Evolutionary conservation across 139 green algal genomes (phyloP).

Genomic region (Dunaliella sp.): DNA sequence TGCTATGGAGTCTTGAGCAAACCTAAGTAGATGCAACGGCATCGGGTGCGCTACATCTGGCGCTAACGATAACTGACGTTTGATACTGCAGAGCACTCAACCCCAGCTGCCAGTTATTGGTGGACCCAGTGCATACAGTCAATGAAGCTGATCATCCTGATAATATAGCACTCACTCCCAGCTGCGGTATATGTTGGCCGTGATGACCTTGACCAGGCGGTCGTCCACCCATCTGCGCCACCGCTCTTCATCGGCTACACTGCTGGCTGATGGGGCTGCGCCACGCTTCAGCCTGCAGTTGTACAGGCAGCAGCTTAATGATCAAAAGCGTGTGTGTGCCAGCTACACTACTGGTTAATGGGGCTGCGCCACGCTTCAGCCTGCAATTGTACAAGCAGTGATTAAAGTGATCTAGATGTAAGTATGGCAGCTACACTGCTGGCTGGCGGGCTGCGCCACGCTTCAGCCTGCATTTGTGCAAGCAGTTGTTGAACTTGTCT

Average conservation of each 20-base stretch:
- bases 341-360: constrained; percentile 11
- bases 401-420: constrained; percentile 15
- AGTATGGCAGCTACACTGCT: constrained; percentile 16
- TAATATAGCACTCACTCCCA: constrained; percentile 72
- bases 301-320: constrained; percentile 8
- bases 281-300: background rate
- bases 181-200: constrained; percentile 97
- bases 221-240: constrained; percentile 94
- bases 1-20: too few relatives aligned
- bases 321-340: constrained; percentile 15
- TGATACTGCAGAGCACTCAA: too few relatives aligned
- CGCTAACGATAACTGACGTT: too few relatives aligned
- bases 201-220: constrained; percentile 89
- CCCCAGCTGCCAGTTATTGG: too few relatives aligned
- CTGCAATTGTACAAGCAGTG: background rate
- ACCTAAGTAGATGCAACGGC: too few relatives aligned
- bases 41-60: too few relatives aligned
- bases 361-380: background rate
- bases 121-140: too few relatives aligned
- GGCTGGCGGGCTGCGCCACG: background rate
- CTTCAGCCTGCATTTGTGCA: background rate
- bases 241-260: constrained; percentile 56
- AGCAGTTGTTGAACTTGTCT: background rate
- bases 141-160: too few relatives aligned
- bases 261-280: background rate